Percentiles rank a stretch among this genome's conserved stretches.
These are phyloP conservation scores for Pistacia atlantica DNA, from an alignment of 345 rosid genomes.

Conservation along the genomic window DNA sequence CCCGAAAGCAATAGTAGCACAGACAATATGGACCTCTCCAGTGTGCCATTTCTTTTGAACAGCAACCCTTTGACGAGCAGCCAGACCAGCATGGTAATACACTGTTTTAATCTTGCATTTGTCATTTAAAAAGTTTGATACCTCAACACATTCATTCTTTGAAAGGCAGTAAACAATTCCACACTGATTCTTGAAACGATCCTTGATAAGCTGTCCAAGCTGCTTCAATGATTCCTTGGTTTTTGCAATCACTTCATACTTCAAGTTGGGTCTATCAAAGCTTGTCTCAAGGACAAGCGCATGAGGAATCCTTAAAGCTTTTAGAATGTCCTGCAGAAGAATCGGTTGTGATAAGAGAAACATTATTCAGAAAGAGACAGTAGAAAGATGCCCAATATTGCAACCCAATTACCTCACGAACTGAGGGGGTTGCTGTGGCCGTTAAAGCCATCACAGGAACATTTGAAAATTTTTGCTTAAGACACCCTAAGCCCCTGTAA, in stretches of 20 bases:
- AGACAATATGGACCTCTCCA: constrained; percentile 78
- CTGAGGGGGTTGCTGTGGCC: constrained; percentile 82
- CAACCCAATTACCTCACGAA: constrained; percentile 56
- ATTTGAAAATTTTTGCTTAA: constrained; percentile 72
- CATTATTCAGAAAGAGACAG: background rate
- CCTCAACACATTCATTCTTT: constrained; percentile 80
- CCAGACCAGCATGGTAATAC: constrained; percentile 82
- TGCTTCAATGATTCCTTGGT: constrained; percentile 78
- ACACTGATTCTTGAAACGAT: constrained; percentile 69
- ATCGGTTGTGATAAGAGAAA: constrained; percentile 9
- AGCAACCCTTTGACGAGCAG: constrained; percentile 67
- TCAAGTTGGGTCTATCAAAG: constrained; percentile 91
- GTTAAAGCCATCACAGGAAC: constrained; percentile 85
- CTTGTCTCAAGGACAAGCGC: constrained; percentile 85
- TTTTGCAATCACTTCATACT: constrained; percentile 79
- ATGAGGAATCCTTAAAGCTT: constrained; percentile 70
- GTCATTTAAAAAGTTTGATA: constrained; percentile 67
- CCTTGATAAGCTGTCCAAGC: constrained; percentile 68
- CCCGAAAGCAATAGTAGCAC: constrained; percentile 94
- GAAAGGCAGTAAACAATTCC: constrained; percentile 91
- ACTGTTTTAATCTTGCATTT: constrained; percentile 76
- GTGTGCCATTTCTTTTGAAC: constrained; percentile 85
- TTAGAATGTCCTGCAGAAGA: constrained; percentile 72
- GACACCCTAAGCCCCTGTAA: constrained; percentile 76
- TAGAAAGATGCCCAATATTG: background rate